phyloP scores from a whole-genome alignment of 352 stramenopile species.

The Lagenidium sp. region DNA sequence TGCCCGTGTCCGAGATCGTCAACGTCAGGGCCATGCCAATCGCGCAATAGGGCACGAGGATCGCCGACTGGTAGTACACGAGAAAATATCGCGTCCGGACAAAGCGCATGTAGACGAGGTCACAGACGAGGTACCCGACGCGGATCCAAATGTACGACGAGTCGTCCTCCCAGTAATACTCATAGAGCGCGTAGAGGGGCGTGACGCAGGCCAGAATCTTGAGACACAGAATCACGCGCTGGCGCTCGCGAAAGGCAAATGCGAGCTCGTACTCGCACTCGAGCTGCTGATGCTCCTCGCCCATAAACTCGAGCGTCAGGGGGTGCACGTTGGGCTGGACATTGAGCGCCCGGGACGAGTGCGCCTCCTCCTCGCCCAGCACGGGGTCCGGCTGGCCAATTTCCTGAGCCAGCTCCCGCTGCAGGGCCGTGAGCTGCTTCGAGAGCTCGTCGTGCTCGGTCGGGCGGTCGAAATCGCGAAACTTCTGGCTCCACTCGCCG shows the following conservation, averaged over 20 bases:
- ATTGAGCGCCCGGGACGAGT: conserved; percentile 48
- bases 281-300: conserved; percentile 67
- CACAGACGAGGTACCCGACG: conserved; percentile 53
- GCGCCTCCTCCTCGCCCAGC: conserved; percentile 51
- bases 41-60: conserved; percentile 59
- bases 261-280: conserved; percentile 67
- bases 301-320: conserved; percentile 79
- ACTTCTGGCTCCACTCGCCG: conserved; percentile 74
- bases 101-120: conserved; percentile 64
- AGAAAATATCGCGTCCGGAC: conserved; percentile 59
- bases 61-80: conserved; percentile 62
- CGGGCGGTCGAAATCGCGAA: conserved; percentile 67
- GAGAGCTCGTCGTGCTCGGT: conserved; percentile 73
- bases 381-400: conserved; percentile 59
- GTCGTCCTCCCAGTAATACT: conserved; percentile 55
- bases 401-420: conserved; percentile 65
- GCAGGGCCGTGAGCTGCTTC: conserved; percentile 57
- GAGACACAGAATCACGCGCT: conserved; percentile 56
- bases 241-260: conserved; percentile 59
- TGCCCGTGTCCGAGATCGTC: conserved; percentile 77
- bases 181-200: conserved; percentile 61
- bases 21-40: conserved; percentile 72
- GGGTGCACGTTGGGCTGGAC: conserved; percentile 65
- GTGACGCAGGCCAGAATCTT: conserved; percentile 69
- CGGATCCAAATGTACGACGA: conserved; percentile 57